Evolutionary conservation across 495 filamentous ascomycete genomes (phyloP), one percentile per base, ranked within the genome.

Genomic region (Penicillium atrosanguineum): DNA sequence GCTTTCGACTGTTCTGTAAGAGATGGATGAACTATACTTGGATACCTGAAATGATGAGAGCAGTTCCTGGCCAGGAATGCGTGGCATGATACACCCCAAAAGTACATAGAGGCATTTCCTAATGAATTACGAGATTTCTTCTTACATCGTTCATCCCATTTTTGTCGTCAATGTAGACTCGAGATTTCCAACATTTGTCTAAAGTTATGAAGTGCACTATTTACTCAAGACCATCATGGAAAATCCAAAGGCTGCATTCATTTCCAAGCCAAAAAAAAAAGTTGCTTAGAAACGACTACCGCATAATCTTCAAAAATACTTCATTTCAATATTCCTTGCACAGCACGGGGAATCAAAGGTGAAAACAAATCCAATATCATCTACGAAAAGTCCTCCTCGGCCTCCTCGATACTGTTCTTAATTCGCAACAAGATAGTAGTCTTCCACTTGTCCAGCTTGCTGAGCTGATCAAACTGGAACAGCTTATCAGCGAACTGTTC

Each of bases 381-480:
- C 61, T 71, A 89, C 52, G 86, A 87, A 55, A 88, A 89, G 65
- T 89, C 86, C 52, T 93, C 90, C 5, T 79, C 85, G 53, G 83
- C 78, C 64, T 84, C 82, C 74, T 90, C 87, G 61, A 95, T 92
- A 46, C 73, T 78, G 62, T 84, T 84, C 83, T 96, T 96, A 62
- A 96, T 77, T 62, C 84, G 80, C 61, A 95, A 68, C 45, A 96
- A 71, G 36, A 96, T 79, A 36, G 87, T 90, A 50, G 88, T 95
- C 85, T 95, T 93, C 92, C 93, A 97, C 76, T 91, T 91, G 64
- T 95, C 90, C 62, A 96, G 73, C 74, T 90, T 89, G 72, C 87
- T 92, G 75, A 95, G 78, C 75, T 92, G 88, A 70, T 96, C 88
- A 64, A 77, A 96, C 59, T 88, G 83, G 72, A 87, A 93, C 46